Base-by-base conservation (phyloP, 805 yeast genomes). In the Barnettozyma californica region DNA sequence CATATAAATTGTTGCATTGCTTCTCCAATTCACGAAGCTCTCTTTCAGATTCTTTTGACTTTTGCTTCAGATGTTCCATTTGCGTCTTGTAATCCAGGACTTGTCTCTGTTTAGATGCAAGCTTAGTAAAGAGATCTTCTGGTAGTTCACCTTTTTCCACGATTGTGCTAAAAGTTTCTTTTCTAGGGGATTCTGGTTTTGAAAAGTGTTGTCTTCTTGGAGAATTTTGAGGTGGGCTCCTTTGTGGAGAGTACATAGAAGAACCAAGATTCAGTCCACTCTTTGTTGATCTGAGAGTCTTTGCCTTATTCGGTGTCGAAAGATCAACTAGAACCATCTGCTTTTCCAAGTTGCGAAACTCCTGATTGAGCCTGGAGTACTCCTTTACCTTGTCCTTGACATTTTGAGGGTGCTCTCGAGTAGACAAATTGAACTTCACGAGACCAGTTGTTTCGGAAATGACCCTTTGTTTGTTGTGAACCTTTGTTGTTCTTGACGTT, bases 61-160 rank as follows among this genome's bases (percentile, higher is more conserved):
- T 70, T 25, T 60, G 58, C 50, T 68, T 65, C 29, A 68, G 54
- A 7, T 48, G 36, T 13, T 68, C 66, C 46, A 70, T 58, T 31
- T 69, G 68, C n/a, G 68, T 63, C 55, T 74, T 76, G 48, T 77
- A 59, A 43, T 79, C 83, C 16, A 70, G 52, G 9, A 81, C 71
- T 47, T 72, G 72, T 50, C 81, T 69, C 56, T 80, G 83, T 57
- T 81, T 81, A 2, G 73, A 56, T 0, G 85, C 80, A 44, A 75
- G 53, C 39, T 63, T 61, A 45, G 62, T 70, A 34, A 76, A 56
- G 16, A 75, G 14, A 5, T 51, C 43, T 11, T 56, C 58, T 23
- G 57, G 50, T 31, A 44, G 19, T 3, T 19, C 43, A 9, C 36
- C 43, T 14, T 41, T 29, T 41, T 31, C 33, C 7, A 33, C 8